Base-by-base conservation (phyloP, 2,329 filamentous ascomycete species). In the Penicillium sumatraense region DNA sequence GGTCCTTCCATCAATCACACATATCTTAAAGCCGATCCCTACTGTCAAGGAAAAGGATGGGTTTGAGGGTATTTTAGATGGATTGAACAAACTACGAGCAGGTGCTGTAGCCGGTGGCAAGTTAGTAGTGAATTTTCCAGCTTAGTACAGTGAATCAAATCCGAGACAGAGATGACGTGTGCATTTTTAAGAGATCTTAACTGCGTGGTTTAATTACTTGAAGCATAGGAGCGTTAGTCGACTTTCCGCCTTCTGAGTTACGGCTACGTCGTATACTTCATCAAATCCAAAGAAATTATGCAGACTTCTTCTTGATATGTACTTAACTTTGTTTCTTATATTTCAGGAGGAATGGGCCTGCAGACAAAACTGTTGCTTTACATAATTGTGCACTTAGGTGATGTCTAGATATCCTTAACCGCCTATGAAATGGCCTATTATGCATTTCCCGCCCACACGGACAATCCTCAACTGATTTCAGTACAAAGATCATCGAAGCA, bases 71-170 rank as follows among this genome's bases (percentile, higher is more conserved):
- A 45, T 45, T 14, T 21, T 45, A 45, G 41, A 45, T 45, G 41
- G 41, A 45, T 45, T 45, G 24, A 45, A 45, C 41, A 45, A 45
- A 45, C 41, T 45, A 45, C 41, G 41, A 45, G 41, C 41, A 45
- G 41, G 41, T 26, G 20, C 41, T 45, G 41, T 45, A 45, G 41
- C 41, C 41, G 41, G 41, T 21, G 41, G 41, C 41, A 45, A 45
- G 41, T 45, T 45, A 29, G 41, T 45, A 45, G 41, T 45, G 41
- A 26, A 45, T 45, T 45, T 45, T 45, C 41, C 41, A 45, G 41
- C 41, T 45, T 45, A 45, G 41, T 45, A 45, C 26, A 45, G 41
- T 26, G 41, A 26, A 26, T 21, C 20, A 29, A 29, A 29, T 29
- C 11, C 26, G 26, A 29, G 26, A 29, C 26, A 29, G 26, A 29